Percentiles rank a stretch among this genome's conserved stretches.
These are phyloP conservation scores for Pythium oligandrum DNA, from an alignment of 352 stramenopile genomes.

Conservation along the genomic window DNA sequence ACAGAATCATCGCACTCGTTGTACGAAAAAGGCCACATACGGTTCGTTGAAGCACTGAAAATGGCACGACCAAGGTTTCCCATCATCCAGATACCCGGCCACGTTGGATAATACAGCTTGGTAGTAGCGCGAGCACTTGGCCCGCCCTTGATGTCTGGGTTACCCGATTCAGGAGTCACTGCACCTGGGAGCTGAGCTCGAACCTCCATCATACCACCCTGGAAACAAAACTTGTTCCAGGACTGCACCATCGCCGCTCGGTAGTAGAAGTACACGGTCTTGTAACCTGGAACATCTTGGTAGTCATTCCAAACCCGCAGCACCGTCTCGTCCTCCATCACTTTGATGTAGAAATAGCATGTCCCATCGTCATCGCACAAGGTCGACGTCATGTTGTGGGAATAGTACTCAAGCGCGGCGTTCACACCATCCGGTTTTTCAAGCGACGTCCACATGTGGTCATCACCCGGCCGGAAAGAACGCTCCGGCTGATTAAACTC, in stretches of 20 bases:
- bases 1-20: constrained; percentile 82
- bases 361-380: constrained; percentile 36
- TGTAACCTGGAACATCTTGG: constrained; percentile 38
- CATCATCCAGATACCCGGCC: constrained; percentile 95
- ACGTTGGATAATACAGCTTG: constrained; percentile 72
- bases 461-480: constrained; percentile 88
- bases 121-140: constrained; percentile 1
- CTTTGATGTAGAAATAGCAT: constrained; percentile 69
- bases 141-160: constrained; percentile 20
- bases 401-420: constrained; percentile 61
- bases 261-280: constrained; percentile 59
- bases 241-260: constrained; percentile 86
- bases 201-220: constrained; percentile 91
- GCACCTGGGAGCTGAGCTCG: constrained; percentile 79
- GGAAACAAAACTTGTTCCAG: constrained; percentile 97
- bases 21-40: constrained; percentile 96
- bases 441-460: constrained; percentile 92
- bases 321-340: constrained; percentile 30
- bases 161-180: constrained; percentile 31
- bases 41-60: constrained; percentile 91
- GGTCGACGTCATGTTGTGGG: constrained; percentile 67
- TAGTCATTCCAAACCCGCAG: constrained; percentile 65
- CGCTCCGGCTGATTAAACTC: constrained; percentile 66
- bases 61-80: constrained; percentile 95
- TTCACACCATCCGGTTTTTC: constrained; percentile 74